Evolutionary conservation across 768 basidiomycete species (phyloP).

Genomic region (Omphalotus guepiniiformis): DNA sequence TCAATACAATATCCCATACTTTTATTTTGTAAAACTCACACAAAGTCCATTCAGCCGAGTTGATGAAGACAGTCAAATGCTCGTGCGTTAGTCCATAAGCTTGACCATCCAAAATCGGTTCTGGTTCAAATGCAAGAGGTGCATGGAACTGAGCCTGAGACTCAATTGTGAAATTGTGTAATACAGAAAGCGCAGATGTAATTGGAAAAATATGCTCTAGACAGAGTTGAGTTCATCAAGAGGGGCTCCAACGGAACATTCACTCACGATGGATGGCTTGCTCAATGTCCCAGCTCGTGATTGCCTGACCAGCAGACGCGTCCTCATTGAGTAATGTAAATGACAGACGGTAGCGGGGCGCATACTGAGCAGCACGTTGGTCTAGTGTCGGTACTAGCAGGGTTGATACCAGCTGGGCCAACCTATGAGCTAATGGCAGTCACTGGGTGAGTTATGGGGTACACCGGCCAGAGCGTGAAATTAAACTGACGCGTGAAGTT

Average conservation of each 20-base stretch:
- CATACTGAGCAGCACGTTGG: slow-evolving; percentile 65
- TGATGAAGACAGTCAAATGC: slow-evolving; percentile 89
- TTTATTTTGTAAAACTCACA: slow-evolving; percentile 43
- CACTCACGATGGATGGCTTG: slow-evolving; percentile 56
- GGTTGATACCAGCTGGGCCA: slow-evolving; percentile 35
- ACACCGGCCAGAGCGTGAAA: background rate
- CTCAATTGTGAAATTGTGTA: slow-evolving; percentile 93
- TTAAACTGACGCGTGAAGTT: slow-evolving; percentile 16
- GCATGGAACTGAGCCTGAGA: slow-evolving; percentile 93
- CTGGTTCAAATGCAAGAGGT: slow-evolving; percentile 77
- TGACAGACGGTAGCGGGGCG: slow-evolving; percentile 79
- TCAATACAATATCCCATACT: background rate
- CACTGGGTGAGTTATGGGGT: too few relatives aligned
- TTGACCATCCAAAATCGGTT: slow-evolving; percentile 27
- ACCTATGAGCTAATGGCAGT: slow-evolving; percentile 25
- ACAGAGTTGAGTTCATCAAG: slow-evolving; percentile 1
- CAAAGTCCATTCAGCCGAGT: slow-evolving; percentile 93
- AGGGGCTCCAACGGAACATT: background rate
- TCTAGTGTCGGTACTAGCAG: slow-evolving; percentile 34
- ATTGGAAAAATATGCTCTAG: slow-evolving; percentile 71
- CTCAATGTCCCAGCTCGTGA: slow-evolving; percentile 71
- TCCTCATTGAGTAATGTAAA: slow-evolving; percentile 94
- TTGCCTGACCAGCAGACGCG: slow-evolving; percentile 55
- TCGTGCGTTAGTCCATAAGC: slow-evolving; percentile 67
- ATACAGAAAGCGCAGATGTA: slow-evolving; percentile 47